Percentiles rank a stretch among this genome's conserved stretches.
Evolutionary conservation across 2,329 filamentous ascomycete genomes (phyloP).

Genomic region (Drechslerella coelobrocha): DNA sequence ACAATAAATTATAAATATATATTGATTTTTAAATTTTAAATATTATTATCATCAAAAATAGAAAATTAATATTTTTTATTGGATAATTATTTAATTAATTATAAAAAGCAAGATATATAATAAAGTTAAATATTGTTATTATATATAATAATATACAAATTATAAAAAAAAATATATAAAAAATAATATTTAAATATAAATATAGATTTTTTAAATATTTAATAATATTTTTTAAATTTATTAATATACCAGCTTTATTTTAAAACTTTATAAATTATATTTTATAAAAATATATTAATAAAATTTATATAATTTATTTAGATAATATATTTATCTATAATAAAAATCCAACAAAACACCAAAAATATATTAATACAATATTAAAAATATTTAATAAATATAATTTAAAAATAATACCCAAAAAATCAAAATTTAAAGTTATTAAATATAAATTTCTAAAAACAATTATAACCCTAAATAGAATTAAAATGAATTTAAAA

Average conservation of each 20-base stretch:
- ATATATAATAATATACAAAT: too few relatives aligned
- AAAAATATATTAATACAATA: slow-evolving; percentile 16
- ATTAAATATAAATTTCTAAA: background rate
- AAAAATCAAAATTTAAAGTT: background rate
- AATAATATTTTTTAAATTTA: slow-evolving; percentile 31
- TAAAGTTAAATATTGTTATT: too few relatives aligned
- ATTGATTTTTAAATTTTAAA: slow-evolving; percentile 8
- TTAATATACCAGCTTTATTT: slow-evolving; percentile 27
- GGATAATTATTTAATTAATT: slow-evolving; percentile 4
- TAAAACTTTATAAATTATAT: slow-evolving; percentile 27
- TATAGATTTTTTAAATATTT: slow-evolving; percentile 13
- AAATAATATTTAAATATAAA: too few relatives aligned
- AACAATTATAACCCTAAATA: slow-evolving; percentile 2
- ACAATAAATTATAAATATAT: background rate
- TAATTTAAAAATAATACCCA: slow-evolving; percentile 1
- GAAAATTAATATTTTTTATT: slow-evolving; percentile 8
- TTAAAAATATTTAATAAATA: slow-evolving; percentile 1
- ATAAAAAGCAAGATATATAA: background rate
- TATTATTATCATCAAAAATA: slow-evolving; percentile 13
- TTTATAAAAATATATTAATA: slow-evolving; percentile 12
- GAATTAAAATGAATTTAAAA: background rate
- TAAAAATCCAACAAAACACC: slow-evolving; percentile 9
- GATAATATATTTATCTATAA: slow-evolving; percentile 38
- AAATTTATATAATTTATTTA: slow-evolving; percentile 28
- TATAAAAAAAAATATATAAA: too few relatives aligned